Percentiles rank a stretch among this genome's conserved stretches.
Conservation (phyloP, 75 land plant species). For the Sequoia sempervirens region DNA sequence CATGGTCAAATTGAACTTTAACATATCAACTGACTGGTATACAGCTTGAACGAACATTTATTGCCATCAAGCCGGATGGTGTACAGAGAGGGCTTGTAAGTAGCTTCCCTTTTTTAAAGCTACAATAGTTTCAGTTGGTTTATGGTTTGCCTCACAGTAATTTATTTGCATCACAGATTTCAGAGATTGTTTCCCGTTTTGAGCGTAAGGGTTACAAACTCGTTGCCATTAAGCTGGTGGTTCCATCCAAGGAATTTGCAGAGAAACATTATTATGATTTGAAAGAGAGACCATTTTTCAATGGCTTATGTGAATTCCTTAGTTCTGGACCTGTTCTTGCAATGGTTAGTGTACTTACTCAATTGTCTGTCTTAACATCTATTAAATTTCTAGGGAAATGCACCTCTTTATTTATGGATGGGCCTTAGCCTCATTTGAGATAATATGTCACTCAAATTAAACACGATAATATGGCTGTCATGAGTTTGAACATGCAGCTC, state of each 20-base stretch:
- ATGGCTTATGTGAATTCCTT: slow-evolving; percentile 85
- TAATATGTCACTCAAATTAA: neutral
- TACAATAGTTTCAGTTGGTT: too few species aligned
- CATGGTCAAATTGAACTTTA: neutral
- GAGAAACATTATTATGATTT: slow-evolving; percentile 89
- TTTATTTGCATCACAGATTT: slow-evolving; percentile 40
- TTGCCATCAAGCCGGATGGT: slow-evolving; percentile 98
- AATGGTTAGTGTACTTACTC: slow-evolving; percentile 51
- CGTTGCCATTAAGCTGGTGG: slow-evolving; percentile 81
- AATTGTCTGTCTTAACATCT: neutral
- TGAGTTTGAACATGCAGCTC: neutral
- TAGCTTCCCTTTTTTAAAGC: neutral
- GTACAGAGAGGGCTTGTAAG: slow-evolving; percentile 93
- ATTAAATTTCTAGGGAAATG: neutral
- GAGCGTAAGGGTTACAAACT: slow-evolving; percentile 94
- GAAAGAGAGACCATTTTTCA: slow-evolving; percentile 86
- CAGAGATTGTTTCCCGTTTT: slow-evolving; percentile 86
- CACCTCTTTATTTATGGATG: neutral
- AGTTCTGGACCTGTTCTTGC: slow-evolving; percentile 97
- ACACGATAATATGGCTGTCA: neutral
- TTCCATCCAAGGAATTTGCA: slow-evolving; percentile 94
- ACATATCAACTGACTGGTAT: slow-evolving; percentile 2
- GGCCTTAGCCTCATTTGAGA: neutral
- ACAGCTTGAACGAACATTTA: slow-evolving; percentile 92
- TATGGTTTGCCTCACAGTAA: neutral